Evolutionary conservation across 2,329 filamentous ascomycete species (phyloP).

Genomic region (Chrysosphaeria jannelii): DNA sequence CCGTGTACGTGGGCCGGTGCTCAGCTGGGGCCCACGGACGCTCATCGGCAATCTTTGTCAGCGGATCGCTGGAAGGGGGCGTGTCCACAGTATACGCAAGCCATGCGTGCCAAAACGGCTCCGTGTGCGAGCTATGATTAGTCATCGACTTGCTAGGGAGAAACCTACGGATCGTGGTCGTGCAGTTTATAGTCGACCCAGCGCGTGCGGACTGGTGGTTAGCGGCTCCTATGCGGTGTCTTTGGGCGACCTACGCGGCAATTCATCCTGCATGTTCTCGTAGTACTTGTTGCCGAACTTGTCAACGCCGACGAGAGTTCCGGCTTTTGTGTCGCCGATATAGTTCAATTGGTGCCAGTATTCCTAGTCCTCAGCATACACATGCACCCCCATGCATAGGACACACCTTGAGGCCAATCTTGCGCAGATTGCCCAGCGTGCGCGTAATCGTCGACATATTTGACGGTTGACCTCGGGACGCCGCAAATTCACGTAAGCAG

Average conservation of each 20-base stretch:
- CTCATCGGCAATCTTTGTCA: conserved; percentile 21
- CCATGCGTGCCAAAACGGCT: conserved; percentile 96
- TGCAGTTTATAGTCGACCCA: conserved; percentile 92
- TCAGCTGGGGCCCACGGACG: conserved; percentile 47
- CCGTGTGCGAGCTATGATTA: conserved; percentile 47
- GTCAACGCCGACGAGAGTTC: conserved; percentile 58
- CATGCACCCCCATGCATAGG: background rate
- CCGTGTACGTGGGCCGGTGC: conserved; percentile 45
- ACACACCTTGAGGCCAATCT: conserved; percentile 57
- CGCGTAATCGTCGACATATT: conserved; percentile 72
- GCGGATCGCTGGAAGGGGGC: conserved; percentile 45
- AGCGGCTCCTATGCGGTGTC: background rate
- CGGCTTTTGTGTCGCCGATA: conserved; percentile 73
- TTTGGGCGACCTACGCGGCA: conserved; percentile 36
- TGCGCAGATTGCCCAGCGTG: conserved; percentile 64
- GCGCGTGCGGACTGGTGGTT: conserved; percentile 53
- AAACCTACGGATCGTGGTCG: conserved; percentile 44
- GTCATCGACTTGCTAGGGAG: too few species aligned
- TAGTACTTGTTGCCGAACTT: conserved; percentile 92
- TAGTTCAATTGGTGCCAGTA: conserved; percentile 73
- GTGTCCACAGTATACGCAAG: conserved; percentile 81
- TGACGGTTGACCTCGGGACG: too few species aligned
- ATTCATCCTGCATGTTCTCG: conserved; percentile 82
- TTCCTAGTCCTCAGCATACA: conserved; percentile 31
- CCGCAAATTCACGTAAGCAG: too few species aligned